Conservation (phyloP, 1,139 yeast species). For the Saccharomycopsis hybrid region DNA sequence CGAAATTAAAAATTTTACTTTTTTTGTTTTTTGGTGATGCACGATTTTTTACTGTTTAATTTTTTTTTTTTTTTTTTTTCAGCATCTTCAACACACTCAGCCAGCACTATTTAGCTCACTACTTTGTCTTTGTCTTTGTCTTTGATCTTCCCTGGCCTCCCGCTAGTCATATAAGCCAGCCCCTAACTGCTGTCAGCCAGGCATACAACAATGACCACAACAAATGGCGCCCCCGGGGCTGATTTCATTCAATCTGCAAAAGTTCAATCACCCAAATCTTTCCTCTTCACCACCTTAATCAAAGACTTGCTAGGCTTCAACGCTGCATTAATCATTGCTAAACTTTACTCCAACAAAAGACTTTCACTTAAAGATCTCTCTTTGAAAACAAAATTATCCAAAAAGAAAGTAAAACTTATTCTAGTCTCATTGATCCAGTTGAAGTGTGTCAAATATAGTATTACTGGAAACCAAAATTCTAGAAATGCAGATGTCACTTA, state of each 20-base stretch:
- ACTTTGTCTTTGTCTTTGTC: too few species aligned
- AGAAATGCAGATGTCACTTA: conserved; percentile 39
- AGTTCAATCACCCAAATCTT: conserved; percentile 53
- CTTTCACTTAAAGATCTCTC: conserved; percentile 44
- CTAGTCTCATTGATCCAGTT: conserved; percentile 63
- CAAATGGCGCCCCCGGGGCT: background rate
- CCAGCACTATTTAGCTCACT: too few species aligned
- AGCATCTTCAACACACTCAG: too few species aligned
- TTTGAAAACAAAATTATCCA: conserved; percentile 36
- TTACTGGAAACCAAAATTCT: background rate
- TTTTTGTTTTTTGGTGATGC: too few species aligned
- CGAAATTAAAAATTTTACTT: too few species aligned
- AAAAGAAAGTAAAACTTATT: conserved; percentile 44
- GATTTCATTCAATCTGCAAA: conserved; percentile 1
- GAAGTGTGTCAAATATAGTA: conserved; percentile 45
- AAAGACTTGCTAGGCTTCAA: conserved; percentile 57
- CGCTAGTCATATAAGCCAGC: too few species aligned
- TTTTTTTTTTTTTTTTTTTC: too few species aligned
- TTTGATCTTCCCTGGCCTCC: too few species aligned
- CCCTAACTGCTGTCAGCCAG: too few species aligned
- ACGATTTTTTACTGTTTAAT: too few species aligned
- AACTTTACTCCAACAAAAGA: conserved; percentile 55
- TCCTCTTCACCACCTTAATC: conserved; percentile 47
- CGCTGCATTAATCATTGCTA: conserved; percentile 49
- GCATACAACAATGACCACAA: too few species aligned